Evolutionary conservation across 2,329 filamentous ascomycete genomes (phyloP), one percentile per base, ranked within the genome.

Genomic region (Emmonsiellopsis sp.): DNA sequence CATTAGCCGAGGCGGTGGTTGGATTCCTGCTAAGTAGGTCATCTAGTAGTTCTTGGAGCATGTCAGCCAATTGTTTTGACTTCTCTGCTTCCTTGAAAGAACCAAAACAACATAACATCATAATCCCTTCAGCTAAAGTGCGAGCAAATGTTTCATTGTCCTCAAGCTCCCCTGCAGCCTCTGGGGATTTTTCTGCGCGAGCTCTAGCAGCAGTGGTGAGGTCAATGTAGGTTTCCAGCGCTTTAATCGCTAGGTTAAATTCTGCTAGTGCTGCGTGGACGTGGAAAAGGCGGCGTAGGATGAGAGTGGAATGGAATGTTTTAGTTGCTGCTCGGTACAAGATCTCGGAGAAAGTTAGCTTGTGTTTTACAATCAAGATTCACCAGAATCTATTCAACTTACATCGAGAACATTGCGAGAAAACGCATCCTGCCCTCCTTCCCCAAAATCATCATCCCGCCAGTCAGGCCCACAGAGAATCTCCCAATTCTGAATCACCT

Each of bases 251-350:
- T 48, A 97, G 75, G 53, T 95, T 88, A 60, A 96, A 97, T 61
- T 98, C 92, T 7, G 90, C 89, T 14, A 96, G 77, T 2, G 89
- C 82, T 14, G 92, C 77, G 67, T 98, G 93, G 2, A 95, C 86
- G 9, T 83, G 85, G 65, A 97, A 97, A 0, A 98, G 77, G 62
- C 91, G 82, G 54, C 92, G 81, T 33, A 98, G 74, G 57, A 97
- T 87, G 8, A 89, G 76, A 1, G 92, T 95, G 1, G 93, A 98
- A 70, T 98, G 93, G 64, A 93, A 98, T 0, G 91, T 95, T 69
- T 93, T 95, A 8, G 87, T 89, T 6, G 92, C 88, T 21, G 91
- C 88, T 40, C 86, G 86, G 69, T 97, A 98, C 6, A 98, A 77
- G 32, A 90, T 87, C 68, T 93, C 53, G 39, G 37, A 47, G 21